These are phyloP conservation scores for Saccharum spontaneum DNA, from an alignment of 176 grass and related monocot species.

Conservation along the genomic window DNA sequence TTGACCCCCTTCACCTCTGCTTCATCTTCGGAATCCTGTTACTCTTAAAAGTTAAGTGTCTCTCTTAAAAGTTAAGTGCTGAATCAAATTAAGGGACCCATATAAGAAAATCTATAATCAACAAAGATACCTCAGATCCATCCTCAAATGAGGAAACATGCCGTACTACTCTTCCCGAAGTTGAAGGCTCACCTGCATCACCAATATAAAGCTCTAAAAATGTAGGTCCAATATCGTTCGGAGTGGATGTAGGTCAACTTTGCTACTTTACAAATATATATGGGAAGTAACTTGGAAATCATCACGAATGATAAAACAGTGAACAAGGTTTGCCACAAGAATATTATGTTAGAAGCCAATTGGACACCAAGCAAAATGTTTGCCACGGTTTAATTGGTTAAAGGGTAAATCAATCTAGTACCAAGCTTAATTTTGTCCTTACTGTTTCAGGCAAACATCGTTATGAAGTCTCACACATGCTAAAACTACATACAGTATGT, in stretches of 20 bases:
- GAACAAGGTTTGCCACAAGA: constrained; percentile 8
- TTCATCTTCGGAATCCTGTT: constrained; percentile 52
- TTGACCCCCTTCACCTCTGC: constrained; percentile 38
- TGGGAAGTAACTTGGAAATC: background rate
- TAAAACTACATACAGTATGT: background rate
- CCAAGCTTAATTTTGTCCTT: background rate
- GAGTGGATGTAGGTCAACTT: background rate
- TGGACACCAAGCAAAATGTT: background rate
- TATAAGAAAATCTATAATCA: constrained; percentile 14
- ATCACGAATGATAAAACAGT: background rate
- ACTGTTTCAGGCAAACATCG: background rate
- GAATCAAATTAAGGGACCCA: background rate
- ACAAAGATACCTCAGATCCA: constrained; percentile 57
- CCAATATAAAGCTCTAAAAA: constrained; percentile 6
- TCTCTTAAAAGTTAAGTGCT: background rate
- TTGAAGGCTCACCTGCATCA: constrained; percentile 52
- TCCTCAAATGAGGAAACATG: constrained; percentile 85
- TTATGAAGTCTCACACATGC: background rate
- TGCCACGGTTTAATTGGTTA: background rate
- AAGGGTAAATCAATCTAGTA: background rate
- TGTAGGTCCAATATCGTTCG: constrained; percentile 3
- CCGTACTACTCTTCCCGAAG: constrained; percentile 58
- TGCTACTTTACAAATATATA: constrained; percentile 16
- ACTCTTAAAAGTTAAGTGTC: background rate
- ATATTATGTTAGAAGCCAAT: background rate